Conservation (phyloP, 768 basidiomycete species). For the Hypholoma fasciculare region DNA sequence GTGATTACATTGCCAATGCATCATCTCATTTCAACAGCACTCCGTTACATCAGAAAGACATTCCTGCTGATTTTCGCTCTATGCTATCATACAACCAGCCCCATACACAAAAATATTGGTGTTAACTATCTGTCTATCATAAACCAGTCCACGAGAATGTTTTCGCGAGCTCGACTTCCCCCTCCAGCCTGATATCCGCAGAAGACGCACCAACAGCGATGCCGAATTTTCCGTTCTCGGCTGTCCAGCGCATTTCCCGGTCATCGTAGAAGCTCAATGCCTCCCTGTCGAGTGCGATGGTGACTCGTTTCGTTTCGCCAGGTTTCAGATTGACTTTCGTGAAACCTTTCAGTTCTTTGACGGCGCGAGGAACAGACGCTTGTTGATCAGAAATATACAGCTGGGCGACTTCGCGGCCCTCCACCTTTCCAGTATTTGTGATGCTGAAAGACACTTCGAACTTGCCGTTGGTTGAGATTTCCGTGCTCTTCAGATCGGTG, state of each 20-base stretch:
- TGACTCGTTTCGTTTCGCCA: constrained; percentile 40
- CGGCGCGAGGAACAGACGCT: constrained; percentile 43
- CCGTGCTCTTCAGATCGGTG: constrained; percentile 35
- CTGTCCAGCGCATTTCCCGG: constrained; percentile 41
- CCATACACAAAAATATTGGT: neutral
- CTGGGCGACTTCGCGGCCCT: constrained; percentile 49
- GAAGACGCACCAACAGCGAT: constrained; percentile 49
- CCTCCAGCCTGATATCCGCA: constrained; percentile 37
- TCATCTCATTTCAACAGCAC: too few relatives aligned
- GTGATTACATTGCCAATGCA: too few relatives aligned
- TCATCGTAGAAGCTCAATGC: constrained; percentile 53
- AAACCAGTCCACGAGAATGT: constrained; percentile 44
- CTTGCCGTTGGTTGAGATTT: constrained; percentile 29
- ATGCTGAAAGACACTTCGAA: constrained; percentile 45
- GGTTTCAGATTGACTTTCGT: constrained; percentile 44
- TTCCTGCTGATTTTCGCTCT: too few relatives aligned
- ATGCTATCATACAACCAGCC: too few relatives aligned
- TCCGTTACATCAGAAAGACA: too few relatives aligned
- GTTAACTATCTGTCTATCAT: constrained; percentile 14
- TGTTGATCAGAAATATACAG: constrained; percentile 45
- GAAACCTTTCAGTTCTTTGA: constrained; percentile 49
- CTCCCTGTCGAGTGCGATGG: constrained; percentile 42
- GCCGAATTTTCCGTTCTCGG: constrained; percentile 46
- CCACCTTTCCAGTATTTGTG: constrained; percentile 41
- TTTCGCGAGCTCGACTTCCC: constrained; percentile 31